A percentile compares a stretch with the other conserved stretches of the same genome.
Conservation (phyloP, 2,329 filamentous ascomycete genomes). For the Ophiocordyceps australis region DNA sequence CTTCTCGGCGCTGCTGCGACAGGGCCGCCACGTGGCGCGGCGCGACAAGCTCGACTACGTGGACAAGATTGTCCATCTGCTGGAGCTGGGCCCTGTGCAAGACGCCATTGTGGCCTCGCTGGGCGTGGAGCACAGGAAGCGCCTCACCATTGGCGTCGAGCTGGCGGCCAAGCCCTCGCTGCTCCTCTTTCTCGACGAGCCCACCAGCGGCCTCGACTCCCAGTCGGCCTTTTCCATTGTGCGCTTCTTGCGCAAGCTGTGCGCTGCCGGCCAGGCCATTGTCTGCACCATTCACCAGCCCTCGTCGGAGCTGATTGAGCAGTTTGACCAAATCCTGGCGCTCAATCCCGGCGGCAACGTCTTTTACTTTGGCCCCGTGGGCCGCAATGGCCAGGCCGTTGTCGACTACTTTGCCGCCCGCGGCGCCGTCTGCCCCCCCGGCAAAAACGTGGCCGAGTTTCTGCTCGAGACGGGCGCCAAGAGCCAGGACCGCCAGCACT, state of each 20-base stretch:
- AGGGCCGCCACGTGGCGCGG: conserved; percentile 31
- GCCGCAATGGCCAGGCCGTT: conserved; percentile 53
- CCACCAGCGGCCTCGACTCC: conserved; percentile 47
- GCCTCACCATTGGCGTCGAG: conserved; percentile 84
- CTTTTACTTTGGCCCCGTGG: conserved; percentile 77
- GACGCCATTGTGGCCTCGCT: conserved; percentile 50
- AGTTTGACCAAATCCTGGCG: conserved; percentile 69
- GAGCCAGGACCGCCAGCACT: conserved; percentile 57
- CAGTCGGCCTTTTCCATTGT: conserved; percentile 61
- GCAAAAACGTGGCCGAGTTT: conserved; percentile 51
- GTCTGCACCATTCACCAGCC: conserved; percentile 87
- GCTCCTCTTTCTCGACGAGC: conserved; percentile 63
- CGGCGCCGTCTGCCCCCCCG: conserved; percentile 38
- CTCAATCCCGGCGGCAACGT: conserved; percentile 62
- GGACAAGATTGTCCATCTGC: conserved; percentile 38
- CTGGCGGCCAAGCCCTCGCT: conserved; percentile 67
- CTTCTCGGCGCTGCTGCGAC: conserved; percentile 43
- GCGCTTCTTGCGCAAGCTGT: conserved; percentile 59
- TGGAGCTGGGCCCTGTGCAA: conserved; percentile 40
- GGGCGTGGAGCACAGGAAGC: conserved; percentile 47
- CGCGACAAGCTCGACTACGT: conserved; percentile 40
- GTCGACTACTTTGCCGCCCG: conserved; percentile 42
- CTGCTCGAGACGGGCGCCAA: conserved; percentile 78
- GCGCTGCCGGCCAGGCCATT: conserved; percentile 69
- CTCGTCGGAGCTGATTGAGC: conserved; percentile 70